phyloP scores from a whole-genome alignment of 768 basidiomycete genomes.

The Pulveroboletus sp. region DNA sequence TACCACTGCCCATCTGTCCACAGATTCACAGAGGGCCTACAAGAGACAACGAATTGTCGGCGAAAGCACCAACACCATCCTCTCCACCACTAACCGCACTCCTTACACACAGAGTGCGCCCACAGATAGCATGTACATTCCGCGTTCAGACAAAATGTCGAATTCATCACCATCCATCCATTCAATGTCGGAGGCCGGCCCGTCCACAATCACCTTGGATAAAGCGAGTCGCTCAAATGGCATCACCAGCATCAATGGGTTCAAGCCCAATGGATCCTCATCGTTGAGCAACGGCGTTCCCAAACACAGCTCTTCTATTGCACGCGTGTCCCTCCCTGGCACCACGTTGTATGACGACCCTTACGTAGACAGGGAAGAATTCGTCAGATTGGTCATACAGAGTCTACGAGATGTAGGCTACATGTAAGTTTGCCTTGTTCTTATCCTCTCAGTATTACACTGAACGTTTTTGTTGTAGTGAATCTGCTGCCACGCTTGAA shows the following conservation, averaged over 20 bases:
- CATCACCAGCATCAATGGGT: conserved; percentile 43
- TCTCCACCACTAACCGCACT: conserved; percentile 19
- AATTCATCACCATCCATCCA: conserved; percentile 45
- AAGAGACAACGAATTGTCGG: conserved; percentile 69
- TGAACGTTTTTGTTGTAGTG: conserved; percentile 44
- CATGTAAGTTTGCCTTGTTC: conserved; percentile 40
- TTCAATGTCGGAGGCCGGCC: conserved; percentile 46
- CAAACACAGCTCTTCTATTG: conserved; percentile 48
- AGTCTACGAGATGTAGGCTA: conserved; percentile 87
- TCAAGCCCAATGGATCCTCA: conserved; percentile 36
- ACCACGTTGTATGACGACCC: conserved; percentile 77
- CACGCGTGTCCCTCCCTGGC: conserved; percentile 68
- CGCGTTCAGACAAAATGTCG: conserved; percentile 49
- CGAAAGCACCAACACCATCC: conserved; percentile 31
- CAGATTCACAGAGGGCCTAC: conserved; percentile 55
- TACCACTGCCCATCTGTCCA: conserved; percentile 9
- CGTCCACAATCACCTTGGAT: conserved; percentile 44
- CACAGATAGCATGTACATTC: conserved; percentile 48
- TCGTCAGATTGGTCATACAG: conserved; percentile 85
- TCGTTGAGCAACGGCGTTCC: conserved; percentile 46
- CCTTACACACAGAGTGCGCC: conserved; percentile 27
- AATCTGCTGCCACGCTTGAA: conserved; percentile 85
- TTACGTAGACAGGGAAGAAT: conserved; percentile 83
- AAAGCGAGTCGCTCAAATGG: conserved; percentile 31
- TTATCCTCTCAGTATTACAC: conserved; percentile 5